Evolutionary conservation across 805 yeast species (phyloP).

Genomic region (Kuraishia cidri): DNA sequence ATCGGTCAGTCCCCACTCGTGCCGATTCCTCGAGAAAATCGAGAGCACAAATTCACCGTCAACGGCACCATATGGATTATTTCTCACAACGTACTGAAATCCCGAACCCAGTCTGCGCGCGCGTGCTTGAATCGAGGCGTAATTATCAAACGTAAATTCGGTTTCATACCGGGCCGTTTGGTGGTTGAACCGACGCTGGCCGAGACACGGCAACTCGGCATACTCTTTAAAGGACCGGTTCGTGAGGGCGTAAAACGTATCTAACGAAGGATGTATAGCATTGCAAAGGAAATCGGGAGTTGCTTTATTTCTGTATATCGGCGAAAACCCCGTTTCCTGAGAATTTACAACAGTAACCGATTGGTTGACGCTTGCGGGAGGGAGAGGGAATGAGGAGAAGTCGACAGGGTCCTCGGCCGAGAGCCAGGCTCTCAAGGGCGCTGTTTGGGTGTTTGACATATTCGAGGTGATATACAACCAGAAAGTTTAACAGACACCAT

Average conservation of each 20-base stretch:
- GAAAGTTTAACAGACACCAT: too few species aligned
- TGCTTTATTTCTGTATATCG: constrained; percentile 2
- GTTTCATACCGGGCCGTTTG: constrained; percentile 26
- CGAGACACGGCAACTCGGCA: constrained; percentile 24
- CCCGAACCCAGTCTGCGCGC: constrained; percentile 50
- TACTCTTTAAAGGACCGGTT: constrained; percentile 13
- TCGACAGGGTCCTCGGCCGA: too few species aligned
- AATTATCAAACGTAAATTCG: constrained; percentile 33
- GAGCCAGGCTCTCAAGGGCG: too few species aligned
- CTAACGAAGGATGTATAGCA: constrained; percentile 21
- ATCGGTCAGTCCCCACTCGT: constrained; percentile 66
- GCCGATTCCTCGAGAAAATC: constrained; percentile 46
- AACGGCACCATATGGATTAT: constrained; percentile 4
- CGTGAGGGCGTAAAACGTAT: constrained; percentile 28
- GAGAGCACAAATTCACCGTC: constrained; percentile 36
- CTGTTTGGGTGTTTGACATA: too few species aligned
- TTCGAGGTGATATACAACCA: too few species aligned
- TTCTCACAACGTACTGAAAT: constrained; percentile 28
- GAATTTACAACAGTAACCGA: not conserved
- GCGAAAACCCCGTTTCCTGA: constrained; percentile 2
- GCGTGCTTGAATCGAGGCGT: constrained; percentile 28
- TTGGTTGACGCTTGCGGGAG: not conserved
- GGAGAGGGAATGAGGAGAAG: too few species aligned
- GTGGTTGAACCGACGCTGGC: constrained; percentile 24
- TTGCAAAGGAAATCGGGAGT: constrained; percentile 2